Percentiles rank a stretch among this genome's conserved stretches.
phyloP scores from a whole-genome alignment of 2,329 filamentous ascomycete species.

The Ceratocystiopsis minuta region DNA sequence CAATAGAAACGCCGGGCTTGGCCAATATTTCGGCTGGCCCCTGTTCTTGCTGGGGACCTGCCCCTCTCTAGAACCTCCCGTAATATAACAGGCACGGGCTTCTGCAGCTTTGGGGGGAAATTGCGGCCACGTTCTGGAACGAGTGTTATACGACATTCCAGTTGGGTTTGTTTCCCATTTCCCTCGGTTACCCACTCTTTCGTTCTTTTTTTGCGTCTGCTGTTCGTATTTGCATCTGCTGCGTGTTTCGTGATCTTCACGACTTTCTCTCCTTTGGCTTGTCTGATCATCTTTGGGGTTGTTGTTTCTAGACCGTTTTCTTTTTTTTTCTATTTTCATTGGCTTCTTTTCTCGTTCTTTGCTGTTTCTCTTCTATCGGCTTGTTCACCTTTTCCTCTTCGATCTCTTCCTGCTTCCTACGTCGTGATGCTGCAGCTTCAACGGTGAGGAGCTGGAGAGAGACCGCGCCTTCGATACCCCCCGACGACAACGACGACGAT shows the following conservation, averaged over 20 bases:
- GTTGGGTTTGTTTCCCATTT: neutral
- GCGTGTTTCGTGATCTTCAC: no score
- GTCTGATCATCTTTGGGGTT: neutral
- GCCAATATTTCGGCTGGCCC: no score
- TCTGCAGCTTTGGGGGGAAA: no score
- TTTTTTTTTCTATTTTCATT: constrained; percentile 15
- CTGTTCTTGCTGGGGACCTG: no score
- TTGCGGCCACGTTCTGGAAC: no score
- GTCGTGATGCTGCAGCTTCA: constrained; percentile 2
- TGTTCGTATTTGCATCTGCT: neutral
- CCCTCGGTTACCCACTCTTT: neutral
- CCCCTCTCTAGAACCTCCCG: no score
- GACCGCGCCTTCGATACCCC: neutral
- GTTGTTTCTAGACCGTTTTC: neutral
- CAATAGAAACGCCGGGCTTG: no score
- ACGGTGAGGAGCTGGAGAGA: constrained; percentile 7
- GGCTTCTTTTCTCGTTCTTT: neutral
- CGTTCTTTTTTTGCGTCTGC: neutral
- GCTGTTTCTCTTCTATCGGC: neutral
- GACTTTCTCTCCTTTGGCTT: no score
- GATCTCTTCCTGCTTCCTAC: neutral
- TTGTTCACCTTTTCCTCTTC: neutral
- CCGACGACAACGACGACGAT: constrained; percentile 1
- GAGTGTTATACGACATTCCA: neutral
- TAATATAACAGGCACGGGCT: no score